Evolutionary conservation across 2,329 filamentous ascomycete genomes (phyloP).

Genomic region (Emergomyces pasteurianus): DNA sequence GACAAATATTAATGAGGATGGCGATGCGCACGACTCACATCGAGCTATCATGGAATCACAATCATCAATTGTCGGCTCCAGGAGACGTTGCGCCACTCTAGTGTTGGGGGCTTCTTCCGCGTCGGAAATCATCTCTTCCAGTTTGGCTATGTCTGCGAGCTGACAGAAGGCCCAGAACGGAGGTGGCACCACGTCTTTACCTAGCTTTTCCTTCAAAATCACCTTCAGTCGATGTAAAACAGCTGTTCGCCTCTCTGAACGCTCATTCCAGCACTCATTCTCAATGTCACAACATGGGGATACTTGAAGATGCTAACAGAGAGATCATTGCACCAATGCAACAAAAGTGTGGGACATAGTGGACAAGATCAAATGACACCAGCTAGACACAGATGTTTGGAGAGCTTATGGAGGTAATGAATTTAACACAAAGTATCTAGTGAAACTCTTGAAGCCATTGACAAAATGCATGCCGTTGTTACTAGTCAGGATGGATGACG

Average conservation of each 20-base stretch:
- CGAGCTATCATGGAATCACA: background rate
- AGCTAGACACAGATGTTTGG: too few species aligned
- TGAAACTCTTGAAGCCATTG: too few species aligned
- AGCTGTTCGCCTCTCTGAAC: background rate
- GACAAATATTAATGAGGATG: background rate
- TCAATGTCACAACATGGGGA: background rate
- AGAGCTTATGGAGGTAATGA: too few species aligned
- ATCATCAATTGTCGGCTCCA: background rate
- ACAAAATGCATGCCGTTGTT: too few species aligned
- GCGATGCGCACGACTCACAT: background rate
- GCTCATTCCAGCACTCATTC: background rate
- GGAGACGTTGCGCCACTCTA: background rate
- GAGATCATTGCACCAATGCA: background rate
- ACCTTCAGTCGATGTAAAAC: background rate
- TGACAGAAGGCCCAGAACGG: background rate
- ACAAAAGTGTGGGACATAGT: too few species aligned
- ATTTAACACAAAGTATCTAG: too few species aligned
- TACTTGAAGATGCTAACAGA: background rate
- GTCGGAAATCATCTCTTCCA: background rate
- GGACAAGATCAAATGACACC: too few species aligned
- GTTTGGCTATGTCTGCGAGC: background rate
- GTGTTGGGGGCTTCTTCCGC: background rate
- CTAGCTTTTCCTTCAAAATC: background rate
- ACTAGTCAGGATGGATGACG: too few species aligned
- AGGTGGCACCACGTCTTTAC: background rate